Base-by-base conservation (phyloP, 352 stramenopile species). In the Globisporangium nunn region DNA sequence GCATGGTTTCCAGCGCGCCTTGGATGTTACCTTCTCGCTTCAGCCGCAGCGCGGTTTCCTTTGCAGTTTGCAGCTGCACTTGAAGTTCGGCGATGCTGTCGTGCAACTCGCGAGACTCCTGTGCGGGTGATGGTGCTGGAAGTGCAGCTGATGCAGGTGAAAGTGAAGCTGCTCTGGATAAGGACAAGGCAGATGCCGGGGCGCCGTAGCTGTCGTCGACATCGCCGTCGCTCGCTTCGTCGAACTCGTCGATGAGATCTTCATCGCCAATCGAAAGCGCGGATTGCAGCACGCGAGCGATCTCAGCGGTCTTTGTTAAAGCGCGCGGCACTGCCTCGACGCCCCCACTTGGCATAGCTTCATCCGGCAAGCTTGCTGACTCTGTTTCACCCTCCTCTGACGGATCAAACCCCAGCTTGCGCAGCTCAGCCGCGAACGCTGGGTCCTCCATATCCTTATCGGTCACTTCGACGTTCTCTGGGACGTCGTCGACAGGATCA, bases 161-260 rank as follows among this genome's bases (percentile, higher is more conserved):
- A 2, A 56, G 45, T 52, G 35, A 10, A 33, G 33, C 29, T 12
- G 33, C 23, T 28, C 0, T n/a, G 31, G 50, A 15, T 6, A 35
- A 33, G 4, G 51, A 18, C 15, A 2, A 23, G 17, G 14, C 15
- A 28, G 39, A 39, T 3, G 31, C n/a, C 8, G 31, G 43, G 29
- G 35, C 4, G 23, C 29, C 4, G 14, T n/a, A n/a, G 37, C 15
- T 28, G 46, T 30, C n/a, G 44, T 15, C 18, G 18, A 3, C 43
- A 12, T 72, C 74, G 18, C 74, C 69, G 14, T 76, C 68, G n/a
- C 74, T 59, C 15, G 6, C 44, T 33, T 82, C 67, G 45, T 87
- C 78, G 62, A 87, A 90, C 15, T 67, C 77, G n/a, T 90, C 78
- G 39, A 90, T 90, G 12, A 90, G 53, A 15, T 74, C 68, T 47